These are phyloP conservation scores for Pinus taeda DNA, from an alignment of 75 land plant genomes.

Conservation along the genomic window DNA sequence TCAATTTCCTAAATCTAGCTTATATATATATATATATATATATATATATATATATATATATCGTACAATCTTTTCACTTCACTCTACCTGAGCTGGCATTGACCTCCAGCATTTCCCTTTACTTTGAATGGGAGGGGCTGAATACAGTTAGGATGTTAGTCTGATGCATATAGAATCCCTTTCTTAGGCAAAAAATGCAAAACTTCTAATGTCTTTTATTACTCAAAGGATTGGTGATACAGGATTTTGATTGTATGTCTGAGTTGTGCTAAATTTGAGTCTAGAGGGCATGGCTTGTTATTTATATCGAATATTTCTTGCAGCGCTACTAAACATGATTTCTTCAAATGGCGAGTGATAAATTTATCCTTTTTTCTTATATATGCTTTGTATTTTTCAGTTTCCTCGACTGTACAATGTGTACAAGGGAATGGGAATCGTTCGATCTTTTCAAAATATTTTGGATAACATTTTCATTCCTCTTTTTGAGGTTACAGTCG, in stretches of 20 bases:
- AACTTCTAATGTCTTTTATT: background rate
- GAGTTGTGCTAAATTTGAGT: background rate
- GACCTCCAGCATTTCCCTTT: background rate
- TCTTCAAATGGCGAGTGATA: background rate
- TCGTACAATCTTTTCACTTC: background rate
- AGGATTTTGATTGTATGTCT: background rate
- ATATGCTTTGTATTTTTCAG: conserved; percentile 34
- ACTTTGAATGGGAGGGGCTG: background rate
- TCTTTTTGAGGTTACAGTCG: conserved; percentile 93
- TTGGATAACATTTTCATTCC: conserved; percentile 93
- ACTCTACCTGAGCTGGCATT: background rate
- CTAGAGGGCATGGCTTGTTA: background rate
- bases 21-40: too few relatives aligned
- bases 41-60: background rate
- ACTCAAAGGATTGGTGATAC: background rate
- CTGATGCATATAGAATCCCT: background rate
- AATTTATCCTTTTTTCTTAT: background rate
- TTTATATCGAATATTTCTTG: background rate
- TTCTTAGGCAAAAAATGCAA: background rate
- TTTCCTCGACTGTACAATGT: conserved; percentile 91
- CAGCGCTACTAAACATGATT: background rate
- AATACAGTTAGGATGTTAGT: background rate
- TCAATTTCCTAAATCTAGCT: background rate
- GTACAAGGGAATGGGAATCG: conserved; percentile 97
- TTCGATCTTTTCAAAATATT: conserved; percentile 88